Conservation (phyloP, 2,329 filamentous ascomycete species). For the Botrytis fragariae region DNA sequence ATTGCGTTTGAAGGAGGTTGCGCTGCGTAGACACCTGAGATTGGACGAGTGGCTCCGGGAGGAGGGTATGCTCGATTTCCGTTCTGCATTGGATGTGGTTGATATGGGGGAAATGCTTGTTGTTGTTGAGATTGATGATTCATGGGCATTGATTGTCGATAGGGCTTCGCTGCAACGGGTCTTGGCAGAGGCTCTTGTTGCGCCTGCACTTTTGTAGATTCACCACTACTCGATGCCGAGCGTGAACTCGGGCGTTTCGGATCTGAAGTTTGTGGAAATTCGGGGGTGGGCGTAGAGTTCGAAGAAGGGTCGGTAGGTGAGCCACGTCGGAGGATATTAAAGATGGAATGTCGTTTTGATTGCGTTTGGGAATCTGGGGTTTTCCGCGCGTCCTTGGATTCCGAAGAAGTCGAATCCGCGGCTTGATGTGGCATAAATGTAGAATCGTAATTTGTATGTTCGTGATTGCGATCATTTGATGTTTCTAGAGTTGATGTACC, state of each 20-base stretch:
- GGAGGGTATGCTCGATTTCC: constrained; percentile 40
- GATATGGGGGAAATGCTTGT: constrained; percentile 44
- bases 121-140: constrained; percentile 46
- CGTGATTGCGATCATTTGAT: constrained; percentile 30
- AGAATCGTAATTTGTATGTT: constrained; percentile 13
- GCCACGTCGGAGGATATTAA: constrained; percentile 39
- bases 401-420: constrained; percentile 24
- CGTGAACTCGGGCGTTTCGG: constrained; percentile 24
- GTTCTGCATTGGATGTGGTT: constrained; percentile 44
- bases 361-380: constrained; percentile 36
- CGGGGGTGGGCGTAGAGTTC: constrained; percentile 15
- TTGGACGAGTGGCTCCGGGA: constrained; percentile 42
- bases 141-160: constrained; percentile 45
- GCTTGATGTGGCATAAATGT: constrained; percentile 21
- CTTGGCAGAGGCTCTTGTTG: constrained; percentile 30
- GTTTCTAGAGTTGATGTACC: constrained; percentile 33
- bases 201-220: constrained; percentile 29
- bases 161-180: constrained; percentile 37
- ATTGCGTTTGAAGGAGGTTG: constrained; percentile 43
- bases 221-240: constrained; percentile 36
- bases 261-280: constrained; percentile 28
- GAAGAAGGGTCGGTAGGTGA: constrained; percentile 29
- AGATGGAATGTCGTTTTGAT: constrained; percentile 38
- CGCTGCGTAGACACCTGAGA: constrained; percentile 47
- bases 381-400: constrained; percentile 31